A percentile compares a stretch with the other conserved stretches of the same genome.
Conservation (phyloP, 2,329 filamentous ascomycete species). For the Laburnicola sp. region DNA sequence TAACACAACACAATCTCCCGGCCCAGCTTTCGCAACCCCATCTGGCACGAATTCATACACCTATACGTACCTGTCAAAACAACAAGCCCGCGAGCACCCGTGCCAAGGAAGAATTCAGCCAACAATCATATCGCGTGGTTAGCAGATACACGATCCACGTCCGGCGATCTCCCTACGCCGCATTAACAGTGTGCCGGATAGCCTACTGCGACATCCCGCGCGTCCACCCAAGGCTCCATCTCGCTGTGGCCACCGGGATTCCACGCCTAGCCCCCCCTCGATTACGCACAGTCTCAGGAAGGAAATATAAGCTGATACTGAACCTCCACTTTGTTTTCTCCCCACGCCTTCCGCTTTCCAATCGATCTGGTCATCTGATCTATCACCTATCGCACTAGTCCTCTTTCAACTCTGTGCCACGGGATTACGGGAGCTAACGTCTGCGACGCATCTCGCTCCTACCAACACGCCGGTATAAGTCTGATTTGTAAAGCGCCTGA, state of each 20-base stretch:
- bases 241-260: conserved; percentile 17
- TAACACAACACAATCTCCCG: conserved; percentile 25
- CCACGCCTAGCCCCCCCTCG: conserved; percentile 6
- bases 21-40: conserved; percentile 31
- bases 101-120: conserved; percentile 32
- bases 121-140: conserved; percentile 18
- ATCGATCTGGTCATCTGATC: conserved; percentile 18
- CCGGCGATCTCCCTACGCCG: conserved; percentile 18
- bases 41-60: conserved; percentile 17
- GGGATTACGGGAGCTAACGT: conserved; percentile 25
- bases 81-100: conserved; percentile 19
- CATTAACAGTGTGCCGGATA: conserved; percentile 19
- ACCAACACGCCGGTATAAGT: conserved; percentile 10
- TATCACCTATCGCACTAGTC: conserved; percentile 26
- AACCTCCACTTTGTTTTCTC: conserved; percentile 12
- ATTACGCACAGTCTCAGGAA: conserved; percentile 2
- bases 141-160: conserved; percentile 29
- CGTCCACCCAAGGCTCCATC: conserved; percentile 23
- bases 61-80: conserved; percentile 24
- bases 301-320: conserved; percentile 20
- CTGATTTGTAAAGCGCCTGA: conserved; percentile 1
- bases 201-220: conserved; percentile 38
- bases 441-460: conserved; percentile 20
- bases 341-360: conserved; percentile 18
- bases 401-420: conserved; percentile 21